Evolutionary conservation across 2,329 filamentous ascomycete species (phyloP).

Genomic region (Venturia effusa): DNA sequence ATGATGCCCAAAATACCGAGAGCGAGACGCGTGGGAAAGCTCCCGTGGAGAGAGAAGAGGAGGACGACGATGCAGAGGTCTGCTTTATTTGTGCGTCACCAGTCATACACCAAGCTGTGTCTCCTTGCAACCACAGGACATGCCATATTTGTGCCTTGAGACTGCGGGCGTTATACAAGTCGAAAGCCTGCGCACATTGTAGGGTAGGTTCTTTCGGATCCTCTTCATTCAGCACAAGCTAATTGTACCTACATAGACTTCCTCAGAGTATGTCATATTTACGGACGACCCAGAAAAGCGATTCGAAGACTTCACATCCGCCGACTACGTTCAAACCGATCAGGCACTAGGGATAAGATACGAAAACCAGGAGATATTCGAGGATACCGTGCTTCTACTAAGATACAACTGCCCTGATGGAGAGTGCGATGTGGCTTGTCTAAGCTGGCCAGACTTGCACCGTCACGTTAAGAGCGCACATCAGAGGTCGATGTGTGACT

Average conservation of each 20-base stretch:
- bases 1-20: constrained; percentile 28
- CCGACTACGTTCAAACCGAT: constrained; percentile 68
- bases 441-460: constrained; percentile 69
- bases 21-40: constrained; percentile 19
- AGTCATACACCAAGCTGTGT: constrained; percentile 75
- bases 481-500: constrained; percentile 78
- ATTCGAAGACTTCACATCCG: constrained; percentile 69
- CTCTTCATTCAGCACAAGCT: constrained; percentile 21
- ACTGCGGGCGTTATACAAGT: constrained; percentile 90
- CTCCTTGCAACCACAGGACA: constrained; percentile 91
- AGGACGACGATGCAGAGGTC: constrained; percentile 60
- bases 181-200: constrained; percentile 92
- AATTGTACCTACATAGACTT: constrained; percentile 40
- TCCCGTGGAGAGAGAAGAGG: constrained; percentile 26
- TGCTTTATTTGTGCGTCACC: constrained; percentile 97
- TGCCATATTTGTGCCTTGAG: constrained; percentile 93
- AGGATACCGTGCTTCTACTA: constrained; percentile 77
- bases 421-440: constrained; percentile 73
- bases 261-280: constrained; percentile 78
- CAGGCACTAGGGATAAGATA: constrained; percentile 86
- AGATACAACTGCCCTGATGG: constrained; percentile 90
- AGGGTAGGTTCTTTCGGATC: constrained; percentile 46
- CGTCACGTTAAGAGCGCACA: constrained; percentile 74
- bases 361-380: constrained; percentile 77
- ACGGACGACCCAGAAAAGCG: constrained; percentile 73